Evolutionary conservation across 2,329 filamentous ascomycete species (phyloP).

Genomic region (Aspergillus eucalypticola): DNA sequence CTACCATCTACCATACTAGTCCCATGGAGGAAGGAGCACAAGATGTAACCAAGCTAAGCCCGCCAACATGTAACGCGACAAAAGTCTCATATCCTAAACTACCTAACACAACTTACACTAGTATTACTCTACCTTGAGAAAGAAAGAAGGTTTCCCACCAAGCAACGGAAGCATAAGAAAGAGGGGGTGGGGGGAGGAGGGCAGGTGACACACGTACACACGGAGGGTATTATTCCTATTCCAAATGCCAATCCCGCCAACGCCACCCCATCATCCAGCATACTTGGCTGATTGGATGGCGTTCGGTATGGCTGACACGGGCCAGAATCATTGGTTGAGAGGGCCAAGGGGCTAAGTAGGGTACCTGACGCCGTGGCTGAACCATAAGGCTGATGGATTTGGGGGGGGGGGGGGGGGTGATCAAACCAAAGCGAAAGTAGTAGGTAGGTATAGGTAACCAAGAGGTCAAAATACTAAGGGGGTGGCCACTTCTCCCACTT

Average conservation of each 20-base stretch:
- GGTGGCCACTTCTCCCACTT: background rate
- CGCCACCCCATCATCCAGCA: background rate
- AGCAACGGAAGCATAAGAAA: no score
- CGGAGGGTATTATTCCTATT: background rate
- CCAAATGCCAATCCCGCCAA: background rate
- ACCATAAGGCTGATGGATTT: background rate
- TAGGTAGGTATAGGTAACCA: no score
- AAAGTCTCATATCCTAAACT: no score
- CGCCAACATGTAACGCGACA: no score
- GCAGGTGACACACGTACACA: no score
- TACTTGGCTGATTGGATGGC: background rate
- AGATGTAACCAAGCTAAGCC: no score
- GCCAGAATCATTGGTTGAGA: background rate
- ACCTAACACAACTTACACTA: no score
- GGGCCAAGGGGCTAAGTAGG: background rate
- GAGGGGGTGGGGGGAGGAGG: no score
- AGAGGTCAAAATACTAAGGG: background rate
- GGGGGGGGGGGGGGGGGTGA: background rate
- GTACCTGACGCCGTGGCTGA: conserved; percentile 3
- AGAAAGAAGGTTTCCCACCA: no score
- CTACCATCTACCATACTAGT: background rate
- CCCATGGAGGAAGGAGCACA: background rate
- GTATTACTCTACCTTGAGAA: no score
- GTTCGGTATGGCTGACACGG: background rate
- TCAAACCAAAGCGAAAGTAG: background rate